A percentile compares a stretch with the other conserved stretches of the same genome.
phyloP scores from a whole-genome alignment of 225 moss, liverwort and hornwort genomes.

The Straminergon stramineum region DNA sequence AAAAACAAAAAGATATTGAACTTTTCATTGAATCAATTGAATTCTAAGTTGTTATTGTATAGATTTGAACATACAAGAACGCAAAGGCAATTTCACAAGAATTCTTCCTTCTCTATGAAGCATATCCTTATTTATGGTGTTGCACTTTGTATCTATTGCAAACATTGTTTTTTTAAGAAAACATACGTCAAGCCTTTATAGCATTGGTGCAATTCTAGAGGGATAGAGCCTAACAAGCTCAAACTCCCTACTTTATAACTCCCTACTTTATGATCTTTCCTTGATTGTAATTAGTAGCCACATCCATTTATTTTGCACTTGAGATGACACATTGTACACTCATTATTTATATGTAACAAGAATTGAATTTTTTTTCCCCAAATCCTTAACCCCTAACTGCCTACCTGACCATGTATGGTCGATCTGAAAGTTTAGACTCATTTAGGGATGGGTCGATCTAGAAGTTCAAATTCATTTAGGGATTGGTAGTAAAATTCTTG shows the following conservation, averaged over 20 bases:
- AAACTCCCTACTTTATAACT: neutral
- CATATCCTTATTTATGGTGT: neutral
- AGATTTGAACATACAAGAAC: neutral
- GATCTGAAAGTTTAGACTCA: too few relatives aligned
- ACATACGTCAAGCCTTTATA: too few relatives aligned
- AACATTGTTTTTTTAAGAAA: too few relatives aligned
- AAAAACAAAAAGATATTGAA: too few relatives aligned
- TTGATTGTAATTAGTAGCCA: neutral
- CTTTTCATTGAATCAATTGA: too few relatives aligned
- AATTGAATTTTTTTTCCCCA: neutral
- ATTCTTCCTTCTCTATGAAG: neutral
- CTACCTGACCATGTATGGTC: too few relatives aligned
- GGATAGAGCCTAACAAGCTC: too few relatives aligned
- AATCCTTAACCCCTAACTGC: too few relatives aligned
- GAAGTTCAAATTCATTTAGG: too few relatives aligned
- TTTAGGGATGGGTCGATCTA: too few relatives aligned
- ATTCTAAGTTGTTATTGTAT: neutral
- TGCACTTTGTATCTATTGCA: neutral
- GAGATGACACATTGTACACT: neutral
- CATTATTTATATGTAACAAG: neutral
- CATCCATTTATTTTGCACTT: neutral
- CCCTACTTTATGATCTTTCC: neutral
- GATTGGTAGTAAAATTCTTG: too few relatives aligned
- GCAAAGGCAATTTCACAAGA: neutral
- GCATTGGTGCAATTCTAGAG: too few relatives aligned